Base-by-base conservation (phyloP, 2,329 filamentous ascomycete genomes). In the Pseudonectria buxi region DNA sequence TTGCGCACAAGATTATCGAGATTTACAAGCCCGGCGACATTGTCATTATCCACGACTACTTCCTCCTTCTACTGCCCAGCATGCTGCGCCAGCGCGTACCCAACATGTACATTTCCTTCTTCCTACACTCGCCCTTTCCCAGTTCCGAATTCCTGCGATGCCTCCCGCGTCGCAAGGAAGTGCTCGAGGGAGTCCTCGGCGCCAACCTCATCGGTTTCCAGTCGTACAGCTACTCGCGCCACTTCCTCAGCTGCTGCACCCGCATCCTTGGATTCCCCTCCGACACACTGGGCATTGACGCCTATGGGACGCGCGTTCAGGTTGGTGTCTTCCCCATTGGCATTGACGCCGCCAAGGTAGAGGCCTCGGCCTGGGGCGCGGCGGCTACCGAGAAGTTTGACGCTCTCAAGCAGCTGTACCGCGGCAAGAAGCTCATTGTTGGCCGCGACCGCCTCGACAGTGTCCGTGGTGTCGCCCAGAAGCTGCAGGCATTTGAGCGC, bases 181-280 rank as follows among this genome's bases (percentile, higher is more conserved):
- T 96, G 10, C 69, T 96, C 11, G 87, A 92, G 49, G 92, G 92
- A 32, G 80, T 95, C 30, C 71, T 96, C 28, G 89, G 90, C 13
- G 78, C 90, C 37, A 95, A 95, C 61, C 81, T 96, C 68, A 78
- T 96, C 44, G 89, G 88, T 1, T 95, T 96, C 66, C 90, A 96
- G 62, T 92, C 88, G 7, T 92, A 88, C 66, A 92, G 88, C 59
- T 96, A 95, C 61, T 90, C 89, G 11, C 80, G 89, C 15, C 90
- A 96, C 61, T 96, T 96, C 59, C 79, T 87, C 26, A 95, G 87
- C 46, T 95, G 89, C 64, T 95, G 89, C 63, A 94, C 87, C 2
- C 79, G 89, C 16, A 83, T 95, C 32, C 72, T 95, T 7, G 85
- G 86, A n/a, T 94, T 94, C 54, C 83, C 87, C 30, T 94, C 87